Percentiles rank a stretch among this genome's conserved stretches.
Evolutionary conservation across 2,329 filamentous ascomycete species (phyloP).

Genomic region (Chrysoporthe puriensis): DNA sequence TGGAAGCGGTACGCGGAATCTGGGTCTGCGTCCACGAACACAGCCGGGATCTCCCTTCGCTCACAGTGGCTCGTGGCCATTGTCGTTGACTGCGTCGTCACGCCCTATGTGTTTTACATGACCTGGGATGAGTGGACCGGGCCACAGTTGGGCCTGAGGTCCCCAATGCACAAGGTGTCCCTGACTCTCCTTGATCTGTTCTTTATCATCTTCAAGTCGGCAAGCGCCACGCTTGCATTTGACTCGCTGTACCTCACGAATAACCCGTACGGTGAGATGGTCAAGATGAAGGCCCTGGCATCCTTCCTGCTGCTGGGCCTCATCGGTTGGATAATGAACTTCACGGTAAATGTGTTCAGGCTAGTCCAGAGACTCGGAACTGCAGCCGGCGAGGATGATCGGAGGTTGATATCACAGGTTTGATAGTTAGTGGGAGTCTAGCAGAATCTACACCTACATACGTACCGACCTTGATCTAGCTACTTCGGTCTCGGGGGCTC

Average conservation of each 20-base stretch:
- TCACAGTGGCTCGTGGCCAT: constrained; percentile 88
- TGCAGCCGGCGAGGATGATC: constrained; percentile 55
- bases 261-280: constrained; percentile 22
- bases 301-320: constrained; percentile 80
- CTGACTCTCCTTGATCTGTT: constrained; percentile 90
- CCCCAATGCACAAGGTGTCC: constrained; percentile 81
- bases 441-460: background rate
- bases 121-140: constrained; percentile 96
- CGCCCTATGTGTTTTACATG: constrained; percentile 91
- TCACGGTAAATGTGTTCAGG: constrained; percentile 81
- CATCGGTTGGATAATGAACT: constrained; percentile 88
- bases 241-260: constrained; percentile 71
- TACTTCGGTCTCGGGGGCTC: too few relatives aligned
- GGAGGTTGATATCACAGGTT: constrained; percentile 9
- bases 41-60: constrained; percentile 38
- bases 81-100: constrained; percentile 82
- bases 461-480: background rate
- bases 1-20: constrained; percentile 52
- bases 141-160: constrained; percentile 86
- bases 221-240: constrained; percentile 88
- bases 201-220: constrained; percentile 97
- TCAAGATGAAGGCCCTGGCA: constrained; percentile 62
- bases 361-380: constrained; percentile 65
- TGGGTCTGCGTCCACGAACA: constrained; percentile 46
- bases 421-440: background rate